A percentile compares a stretch with the other conserved stretches of the same genome.
These are phyloP conservation scores for Malassezia globosa DNA, from an alignment of 1,284 basidiomycete genomes.

Conservation along the genomic window DNA sequence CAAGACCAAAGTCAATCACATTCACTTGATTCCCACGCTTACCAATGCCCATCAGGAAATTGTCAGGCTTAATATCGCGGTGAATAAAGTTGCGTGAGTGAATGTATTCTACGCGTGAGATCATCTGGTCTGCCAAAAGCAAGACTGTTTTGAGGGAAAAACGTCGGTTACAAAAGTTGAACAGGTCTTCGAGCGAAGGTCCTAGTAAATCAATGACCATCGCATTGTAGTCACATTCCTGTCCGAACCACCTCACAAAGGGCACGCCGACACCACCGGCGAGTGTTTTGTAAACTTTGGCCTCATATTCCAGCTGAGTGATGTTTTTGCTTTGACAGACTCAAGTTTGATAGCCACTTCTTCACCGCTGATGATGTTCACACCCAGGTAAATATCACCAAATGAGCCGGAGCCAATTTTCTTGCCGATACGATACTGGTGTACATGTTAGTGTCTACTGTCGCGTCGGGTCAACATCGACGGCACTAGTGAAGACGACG, in stretches of 20 bases:
- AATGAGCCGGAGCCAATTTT: conserved; percentile 99
- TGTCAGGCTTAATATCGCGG: conserved; percentile 97
- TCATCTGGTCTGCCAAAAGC: conserved; percentile 89
- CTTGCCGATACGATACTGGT: conserved; percentile 71
- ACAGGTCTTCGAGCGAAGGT: conserved; percentile 92
- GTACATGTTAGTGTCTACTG: conserved; percentile 2
- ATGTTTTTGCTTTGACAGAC: conserved; percentile 98
- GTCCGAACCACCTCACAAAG: conserved; percentile 95
- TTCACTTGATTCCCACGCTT: conserved; percentile 99
- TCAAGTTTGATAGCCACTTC: conserved; percentile 99
- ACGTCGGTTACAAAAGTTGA: conserved; percentile 99
- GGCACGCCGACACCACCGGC: conserved; percentile 97
- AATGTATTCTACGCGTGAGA: conserved; percentile 97
- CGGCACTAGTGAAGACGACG: too few species aligned
- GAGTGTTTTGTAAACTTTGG: conserved; percentile 59
- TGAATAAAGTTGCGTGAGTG: conserved; percentile 99
- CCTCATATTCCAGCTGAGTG: conserved; percentile 97
- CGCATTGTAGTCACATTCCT: conserved; percentile 98
- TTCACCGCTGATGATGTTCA: conserved; percentile 99
- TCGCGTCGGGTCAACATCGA: too few species aligned
- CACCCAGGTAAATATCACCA: conserved; percentile 98
- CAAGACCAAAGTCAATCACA: conserved; percentile 96
- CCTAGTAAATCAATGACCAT: conserved; percentile 98
- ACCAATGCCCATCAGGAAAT: conserved; percentile 98
- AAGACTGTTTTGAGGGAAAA: conserved; percentile 95